Conservation (phyloP, 1,139 yeast species). For the Blastobotrys ciferrii region DNA sequence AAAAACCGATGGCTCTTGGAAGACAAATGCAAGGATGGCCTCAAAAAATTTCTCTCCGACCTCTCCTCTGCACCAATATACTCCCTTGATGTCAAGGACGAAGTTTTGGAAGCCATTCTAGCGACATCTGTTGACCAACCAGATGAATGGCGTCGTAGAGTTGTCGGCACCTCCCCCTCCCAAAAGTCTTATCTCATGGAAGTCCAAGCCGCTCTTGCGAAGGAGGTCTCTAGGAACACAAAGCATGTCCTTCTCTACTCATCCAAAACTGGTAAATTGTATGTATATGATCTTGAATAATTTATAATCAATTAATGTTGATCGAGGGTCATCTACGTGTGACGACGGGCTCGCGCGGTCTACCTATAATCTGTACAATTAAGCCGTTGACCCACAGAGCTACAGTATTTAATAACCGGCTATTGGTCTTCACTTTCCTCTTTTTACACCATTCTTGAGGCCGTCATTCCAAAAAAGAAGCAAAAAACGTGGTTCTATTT, state of each 20-base stretch:
- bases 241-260: slow-evolving; percentile 74
- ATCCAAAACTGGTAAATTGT: slow-evolving; percentile 67
- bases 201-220: slow-evolving; percentile 66
- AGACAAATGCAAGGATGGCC: slow-evolving; percentile 64
- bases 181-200: slow-evolving; percentile 77
- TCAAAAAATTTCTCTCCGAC: slow-evolving; percentile 52
- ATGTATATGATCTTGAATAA: slow-evolving; percentile 51
- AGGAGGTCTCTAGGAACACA: slow-evolving; percentile 69
- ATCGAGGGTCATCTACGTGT: no score
- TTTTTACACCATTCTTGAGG: no score
- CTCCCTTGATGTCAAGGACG: slow-evolving; percentile 75
- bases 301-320: not conserved
- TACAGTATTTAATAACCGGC: no score
- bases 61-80: slow-evolving; percentile 63
- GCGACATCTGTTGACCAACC: slow-evolving; percentile 71
- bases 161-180: slow-evolving; percentile 67
- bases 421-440: no score
- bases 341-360: no score
- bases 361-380: no score
- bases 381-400: no score
- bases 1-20: slow-evolving; percentile 80
- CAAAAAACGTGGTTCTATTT: no score
- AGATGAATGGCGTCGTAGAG: slow-evolving; percentile 85
- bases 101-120: slow-evolving; percentile 76
- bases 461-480: no score